Percentiles rank a stretch among this genome's conserved stretches.
These are phyloP conservation scores for Cryptococcus floricola DNA, from an alignment of 1,284 basidiomycete genomes.

Conservation along the genomic window DNA sequence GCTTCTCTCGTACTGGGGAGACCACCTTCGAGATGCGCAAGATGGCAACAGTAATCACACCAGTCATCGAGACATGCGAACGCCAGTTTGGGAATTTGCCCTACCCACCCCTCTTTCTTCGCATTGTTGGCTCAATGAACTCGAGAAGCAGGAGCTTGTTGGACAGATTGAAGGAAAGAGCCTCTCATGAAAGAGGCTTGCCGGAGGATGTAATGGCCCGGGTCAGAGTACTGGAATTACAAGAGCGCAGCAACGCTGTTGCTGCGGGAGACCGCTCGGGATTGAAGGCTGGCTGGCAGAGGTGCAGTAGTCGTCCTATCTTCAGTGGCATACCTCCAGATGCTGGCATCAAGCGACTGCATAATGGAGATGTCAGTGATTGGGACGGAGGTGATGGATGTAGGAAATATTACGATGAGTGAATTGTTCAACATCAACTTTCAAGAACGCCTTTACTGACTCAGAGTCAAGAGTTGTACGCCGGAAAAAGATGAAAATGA, in stretches of 20 bases:
- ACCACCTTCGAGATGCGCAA: background rate
- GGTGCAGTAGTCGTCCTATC: too few species aligned
- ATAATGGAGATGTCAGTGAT: background rate
- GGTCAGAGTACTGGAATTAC: too few species aligned
- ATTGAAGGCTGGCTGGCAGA: too few species aligned
- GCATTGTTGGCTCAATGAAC: too few species aligned
- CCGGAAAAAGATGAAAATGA: background rate
- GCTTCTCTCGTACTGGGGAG: background rate
- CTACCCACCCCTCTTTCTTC: too few species aligned
- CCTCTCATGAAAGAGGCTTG: too few species aligned
- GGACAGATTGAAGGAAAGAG: too few species aligned
- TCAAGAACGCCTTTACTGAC: background rate
- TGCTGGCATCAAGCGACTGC: background rate
- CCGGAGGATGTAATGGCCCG: too few species aligned
- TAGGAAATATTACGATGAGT: background rate
- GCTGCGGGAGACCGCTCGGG: too few species aligned
- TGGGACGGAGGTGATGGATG: background rate
- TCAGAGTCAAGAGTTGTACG: background rate
- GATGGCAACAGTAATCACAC: background rate
- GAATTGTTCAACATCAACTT: background rate
- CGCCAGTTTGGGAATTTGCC: too few species aligned
- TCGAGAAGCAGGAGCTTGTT: too few species aligned
- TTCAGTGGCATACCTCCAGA: background rate
- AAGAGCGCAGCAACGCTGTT: too few species aligned
- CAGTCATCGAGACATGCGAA: background rate